Percentiles rank a stretch among this genome's conserved stretches.
These are phyloP conservation scores for Curvularia sp. DNA, from an alignment of 2,329 filamentous ascomycete genomes.

Conservation along the genomic window DNA sequence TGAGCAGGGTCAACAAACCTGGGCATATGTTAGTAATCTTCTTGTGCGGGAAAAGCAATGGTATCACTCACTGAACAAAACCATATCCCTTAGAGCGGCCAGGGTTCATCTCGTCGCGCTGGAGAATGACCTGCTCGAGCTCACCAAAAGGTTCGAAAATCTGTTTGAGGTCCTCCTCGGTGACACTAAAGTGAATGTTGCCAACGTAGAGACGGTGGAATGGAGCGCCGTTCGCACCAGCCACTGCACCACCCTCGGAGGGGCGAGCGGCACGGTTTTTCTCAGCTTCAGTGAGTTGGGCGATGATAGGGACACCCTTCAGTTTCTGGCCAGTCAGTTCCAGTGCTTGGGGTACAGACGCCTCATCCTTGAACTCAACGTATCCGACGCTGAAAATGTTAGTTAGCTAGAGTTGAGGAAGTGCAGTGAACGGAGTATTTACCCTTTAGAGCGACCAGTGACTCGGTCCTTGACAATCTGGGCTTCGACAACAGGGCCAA, in stretches of 20 bases:
- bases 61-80: constrained; percentile 87
- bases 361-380: constrained; percentile 97
- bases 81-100: constrained; percentile 78
- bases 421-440: constrained; percentile 48
- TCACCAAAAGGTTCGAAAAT: constrained; percentile 98
- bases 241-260: constrained; percentile 63
- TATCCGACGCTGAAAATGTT: constrained; percentile 82
- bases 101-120: constrained; percentile 84
- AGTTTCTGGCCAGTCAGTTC: constrained; percentile 99
- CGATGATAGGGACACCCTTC: constrained; percentile 97
- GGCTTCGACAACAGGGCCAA: constrained; percentile 92
- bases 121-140: constrained; percentile 95
- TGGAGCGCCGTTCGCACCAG: constrained; percentile 81
- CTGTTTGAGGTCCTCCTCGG: constrained; percentile 91
- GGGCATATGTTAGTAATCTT: constrained; percentile 47
- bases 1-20: constrained; percentile 90
- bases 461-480: constrained; percentile 99
- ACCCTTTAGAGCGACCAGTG: constrained; percentile 97
- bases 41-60: not conserved
- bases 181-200: constrained; percentile 99
- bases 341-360: constrained; percentile 89
- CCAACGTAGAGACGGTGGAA: constrained; percentile 99
- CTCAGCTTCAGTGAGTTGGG: constrained; percentile 97
- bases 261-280: constrained; percentile 97
- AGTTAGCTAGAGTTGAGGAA: constrained; percentile 52